These are phyloP conservation scores for Phytophthora melonis DNA, from an alignment of 352 stramenopile species.

Conservation along the genomic window DNA sequence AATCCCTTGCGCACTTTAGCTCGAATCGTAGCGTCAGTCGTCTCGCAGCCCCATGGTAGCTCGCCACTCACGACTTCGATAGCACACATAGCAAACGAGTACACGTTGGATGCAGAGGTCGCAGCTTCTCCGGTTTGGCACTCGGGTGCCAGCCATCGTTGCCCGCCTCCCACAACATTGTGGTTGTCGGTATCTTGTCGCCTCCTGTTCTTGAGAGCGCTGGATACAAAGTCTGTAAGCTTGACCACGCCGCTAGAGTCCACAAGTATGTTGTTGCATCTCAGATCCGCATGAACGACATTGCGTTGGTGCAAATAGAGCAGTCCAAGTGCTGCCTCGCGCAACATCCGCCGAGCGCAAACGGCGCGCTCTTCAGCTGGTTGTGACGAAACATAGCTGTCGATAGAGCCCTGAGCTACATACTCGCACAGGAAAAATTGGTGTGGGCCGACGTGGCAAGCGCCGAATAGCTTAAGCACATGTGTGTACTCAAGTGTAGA, in stretches of 20 bases:
- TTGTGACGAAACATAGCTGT: constrained; percentile 26
- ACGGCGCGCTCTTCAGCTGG: constrained; percentile 6
- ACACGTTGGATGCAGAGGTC: constrained; percentile 48
- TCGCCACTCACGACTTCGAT: constrained; percentile 41
- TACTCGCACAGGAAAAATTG: constrained; percentile 37
- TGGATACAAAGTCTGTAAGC: constrained; percentile 41
- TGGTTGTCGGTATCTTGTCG: neutral
- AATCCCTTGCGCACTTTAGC: constrained; percentile 29
- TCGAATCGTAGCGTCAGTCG: constrained; percentile 25
- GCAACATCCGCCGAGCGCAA: constrained; percentile 27
- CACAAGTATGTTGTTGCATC: constrained; percentile 45
- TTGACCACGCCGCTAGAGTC: constrained; percentile 29
- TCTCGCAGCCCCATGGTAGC: constrained; percentile 32
- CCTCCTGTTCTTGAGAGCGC: constrained; percentile 17
- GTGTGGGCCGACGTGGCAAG: constrained; percentile 32
- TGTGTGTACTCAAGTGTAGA: constrained; percentile 39
- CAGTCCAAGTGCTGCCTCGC: constrained; percentile 38
- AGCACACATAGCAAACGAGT: constrained; percentile 49
- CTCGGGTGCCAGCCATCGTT: constrained; percentile 42
- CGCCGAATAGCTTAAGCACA: constrained; percentile 40
- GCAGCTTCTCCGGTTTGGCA: constrained; percentile 23
- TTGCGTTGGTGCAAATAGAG: constrained; percentile 41
- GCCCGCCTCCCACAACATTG: neutral
- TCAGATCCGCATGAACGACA: constrained; percentile 40
- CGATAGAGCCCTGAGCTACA: constrained; percentile 33